phyloP scores from a whole-genome alignment of 2,329 filamentous ascomycete species.

The Ophiostoma tasmaniense region DNA sequence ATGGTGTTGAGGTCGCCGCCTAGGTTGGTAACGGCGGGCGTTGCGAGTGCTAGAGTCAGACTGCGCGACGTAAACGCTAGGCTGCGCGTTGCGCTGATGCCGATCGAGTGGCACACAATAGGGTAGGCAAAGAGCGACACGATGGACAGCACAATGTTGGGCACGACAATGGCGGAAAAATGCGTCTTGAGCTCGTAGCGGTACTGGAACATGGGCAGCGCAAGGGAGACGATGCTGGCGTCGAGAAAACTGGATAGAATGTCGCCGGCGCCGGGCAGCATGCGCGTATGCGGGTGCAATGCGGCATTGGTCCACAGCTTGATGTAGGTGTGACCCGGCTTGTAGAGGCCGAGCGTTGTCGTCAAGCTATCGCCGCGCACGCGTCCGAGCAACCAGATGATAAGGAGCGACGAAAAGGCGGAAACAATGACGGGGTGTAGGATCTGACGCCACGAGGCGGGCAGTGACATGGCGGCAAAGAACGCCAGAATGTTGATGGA shows the following conservation, averaged over 20 bases:
- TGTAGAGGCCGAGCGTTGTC: constrained; percentile 38
- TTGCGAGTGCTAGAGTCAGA: constrained; percentile 52
- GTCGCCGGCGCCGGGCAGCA: constrained; percentile 46
- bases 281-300: constrained; percentile 2
- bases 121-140: constrained; percentile 51
- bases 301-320: constrained; percentile 38
- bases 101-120: constrained; percentile 43
- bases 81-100: constrained; percentile 43
- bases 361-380: constrained; percentile 34
- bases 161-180: constrained; percentile 45
- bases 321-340: constrained; percentile 45
- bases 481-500: constrained; percentile 44
- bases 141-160: constrained; percentile 43
- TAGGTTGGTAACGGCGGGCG: constrained; percentile 47
- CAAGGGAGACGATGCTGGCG: constrained; percentile 49
- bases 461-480: constrained; percentile 41
- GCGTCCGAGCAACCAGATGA: constrained; percentile 45
- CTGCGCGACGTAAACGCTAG: constrained; percentile 49
- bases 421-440: constrained; percentile 52
- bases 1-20: constrained; percentile 48
- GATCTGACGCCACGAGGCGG: constrained; percentile 40
- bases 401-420: constrained; percentile 43
- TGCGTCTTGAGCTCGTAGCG: constrained; percentile 46
- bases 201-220: constrained; percentile 54
- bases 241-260: constrained; percentile 47